Evolutionary conservation across 2,329 filamentous ascomycete species (phyloP), one percentile per base, ranked within the genome.

Genomic region (Alternaria conjuncta): DNA sequence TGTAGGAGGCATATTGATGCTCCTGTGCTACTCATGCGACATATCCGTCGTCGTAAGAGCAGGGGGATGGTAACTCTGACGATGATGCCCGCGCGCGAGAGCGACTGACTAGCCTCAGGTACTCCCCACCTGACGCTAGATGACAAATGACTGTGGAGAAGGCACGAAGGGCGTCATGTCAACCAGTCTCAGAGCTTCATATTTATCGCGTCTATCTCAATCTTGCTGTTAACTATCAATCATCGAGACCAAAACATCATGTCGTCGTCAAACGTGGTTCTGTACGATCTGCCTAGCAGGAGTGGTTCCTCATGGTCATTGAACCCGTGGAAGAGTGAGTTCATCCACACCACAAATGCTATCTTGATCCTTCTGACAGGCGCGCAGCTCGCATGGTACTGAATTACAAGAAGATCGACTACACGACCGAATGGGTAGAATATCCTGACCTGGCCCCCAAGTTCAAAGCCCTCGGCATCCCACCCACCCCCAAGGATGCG

Each of bases 261-360:
- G 60, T 30, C 57, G 7, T 77, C 79, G 61, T 60, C 74, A 28
- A 74, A 83, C 65, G 81, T 90, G 41, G 80, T 86, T 9, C 75
- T 92, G 2, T 91, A 87, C 68, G 90, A 92, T 74, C 77, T 92
- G 3, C 86, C 89, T 3, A 88, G 83, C 77, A 85, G 82, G 73
- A 78, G 80, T 15, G 76, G 81, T 43, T 79, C 79, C 8, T 74
- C 81, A 55, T 92, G 90, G 90, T 90, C 89, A 1, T 79, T 87
- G 49, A 93, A 92, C 74, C 86, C 90, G 1, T 92, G 89, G 90
- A 92, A 90, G 80, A 88, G 89, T 90, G 79, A 70, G 77, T 75
- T 11, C 5, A 6, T 9, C 2, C 20, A n/a, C 18, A 20, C 3
- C 5, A 30, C 20, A 8, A 23, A 23, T 36, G 13, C 10, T 12